A percentile compares a stretch with the other conserved stretches of the same genome.
These are phyloP conservation scores for Globisporangium cylindrosporum DNA, from an alignment of 352 stramenopile species.

Conservation along the genomic window DNA sequence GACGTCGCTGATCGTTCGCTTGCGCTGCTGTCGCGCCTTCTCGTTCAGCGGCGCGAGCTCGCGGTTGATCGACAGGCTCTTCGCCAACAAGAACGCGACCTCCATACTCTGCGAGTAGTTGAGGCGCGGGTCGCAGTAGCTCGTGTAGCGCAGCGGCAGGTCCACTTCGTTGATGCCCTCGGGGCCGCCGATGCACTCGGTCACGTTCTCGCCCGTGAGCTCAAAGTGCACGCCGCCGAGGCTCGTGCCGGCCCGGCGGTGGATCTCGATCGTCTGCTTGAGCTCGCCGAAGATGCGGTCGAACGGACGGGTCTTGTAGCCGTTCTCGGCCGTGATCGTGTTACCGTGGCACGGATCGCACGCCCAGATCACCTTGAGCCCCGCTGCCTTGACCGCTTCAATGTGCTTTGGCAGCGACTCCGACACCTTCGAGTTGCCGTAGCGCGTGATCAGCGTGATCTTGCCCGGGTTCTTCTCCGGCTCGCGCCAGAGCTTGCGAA, in stretches of 20 bases:
- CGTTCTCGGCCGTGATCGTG: conserved; percentile 95
- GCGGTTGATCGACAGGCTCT: conserved; percentile 76
- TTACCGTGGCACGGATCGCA: conserved; percentile 97
- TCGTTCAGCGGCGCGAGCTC: conserved; percentile 65
- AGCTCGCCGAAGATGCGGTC: conserved; percentile 96
- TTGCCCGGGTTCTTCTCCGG: conserved; percentile 91
- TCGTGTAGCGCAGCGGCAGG: conserved; percentile 94
- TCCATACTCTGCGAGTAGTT: conserved; percentile 99
- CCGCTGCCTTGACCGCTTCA: conserved; percentile 92
- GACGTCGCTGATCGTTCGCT: conserved; percentile 40
- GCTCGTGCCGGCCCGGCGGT: conserved; percentile 92
- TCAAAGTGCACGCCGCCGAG: conserved; percentile 96
- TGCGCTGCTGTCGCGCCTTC: conserved; percentile 42
- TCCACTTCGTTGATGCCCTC: conserved; percentile 93
- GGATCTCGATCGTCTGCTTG: conserved; percentile 97
- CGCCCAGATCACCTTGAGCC: conserved; percentile 95
- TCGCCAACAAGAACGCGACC: conserved; percentile 96
- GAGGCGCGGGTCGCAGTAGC: conserved; percentile 96
- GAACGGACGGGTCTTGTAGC: conserved; percentile 97
- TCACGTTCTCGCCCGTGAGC: conserved; percentile 98
- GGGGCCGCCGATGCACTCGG: conserved; percentile 97
- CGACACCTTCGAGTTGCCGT: conserved; percentile 93
- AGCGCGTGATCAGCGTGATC: conserved; percentile 98
- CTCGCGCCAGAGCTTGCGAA: conserved; percentile 95
- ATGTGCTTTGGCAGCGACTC: conserved; percentile 96